Evolutionary conservation across 345 rosid genomes (phyloP), one percentile per base, ranked within the genome.

Genomic region (Reutealis trisperma): DNA sequence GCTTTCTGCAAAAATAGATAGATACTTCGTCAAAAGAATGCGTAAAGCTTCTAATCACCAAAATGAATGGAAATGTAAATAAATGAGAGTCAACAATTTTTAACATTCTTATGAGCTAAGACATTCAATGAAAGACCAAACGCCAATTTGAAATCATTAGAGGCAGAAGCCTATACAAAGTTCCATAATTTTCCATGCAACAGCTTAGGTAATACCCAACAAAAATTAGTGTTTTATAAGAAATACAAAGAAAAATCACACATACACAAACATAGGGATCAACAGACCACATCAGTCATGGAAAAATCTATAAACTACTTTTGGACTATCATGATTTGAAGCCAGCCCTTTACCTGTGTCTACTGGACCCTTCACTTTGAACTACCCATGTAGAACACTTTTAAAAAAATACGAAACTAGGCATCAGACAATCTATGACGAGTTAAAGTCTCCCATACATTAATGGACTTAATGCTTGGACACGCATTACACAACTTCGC

Each of bases 1-100:
- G 97, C 82, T 91, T 91, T 90, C 98, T 94, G 92, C 87, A 82
- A 79, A 79, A 72, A 49, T 47, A 68, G 6, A 73, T 6, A 51
- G 21, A 68, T 11, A 6, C 5, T 55, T 62, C 4, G 21, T 1
- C 42, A 75, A 18, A 54, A 74, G 70, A 59, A 78, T 27, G 7
- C 27, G 3, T 49, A 3, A 18, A 59, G 44, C 18, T 66, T 75
- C 21, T 30, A 11, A 55, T 73, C 27, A 49, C 54, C 44, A 58
- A 64, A 37, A 57, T 52, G 45, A 21, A 74, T 34, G 63, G 19
- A 2, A 16, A 25, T 4, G 8, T 3, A 61, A 61, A 59, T 37
- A 61, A 72, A 45, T 58, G 61, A 13, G 8, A 21, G n/a, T 16
- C 51, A 21, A 45, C 54, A 30, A 45, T 27, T 60, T 21, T 34